A percentile compares a stretch with the other conserved stretches of the same genome.
phyloP scores from a whole-genome alignment of 352 stramenopile genomes.

The Pythium volutum region DNA sequence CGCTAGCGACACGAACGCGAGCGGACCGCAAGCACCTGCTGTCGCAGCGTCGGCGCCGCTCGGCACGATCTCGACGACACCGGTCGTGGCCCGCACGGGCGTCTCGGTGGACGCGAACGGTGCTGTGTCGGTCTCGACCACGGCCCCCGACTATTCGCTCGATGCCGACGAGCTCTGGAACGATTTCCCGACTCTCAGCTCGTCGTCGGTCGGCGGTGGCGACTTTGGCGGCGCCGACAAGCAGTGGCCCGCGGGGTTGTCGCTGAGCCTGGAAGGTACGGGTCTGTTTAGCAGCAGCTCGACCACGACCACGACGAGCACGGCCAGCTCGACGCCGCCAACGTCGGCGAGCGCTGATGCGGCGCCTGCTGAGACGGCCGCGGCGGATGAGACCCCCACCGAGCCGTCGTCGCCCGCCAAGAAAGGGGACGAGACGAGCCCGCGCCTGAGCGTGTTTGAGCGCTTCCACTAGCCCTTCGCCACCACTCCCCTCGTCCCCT shows the following conservation, averaged over 20 bases:
- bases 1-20: neutral
- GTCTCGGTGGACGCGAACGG: slow-evolving; percentile 16
- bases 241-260: slow-evolving; percentile 58
- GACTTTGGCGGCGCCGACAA: slow-evolving; percentile 33
- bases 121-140: slow-evolving; percentile 19
- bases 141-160: slow-evolving; percentile 53
- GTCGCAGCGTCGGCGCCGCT: slow-evolving; percentile 20
- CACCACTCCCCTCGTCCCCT: neutral
- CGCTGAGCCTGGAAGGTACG: slow-evolving; percentile 51
- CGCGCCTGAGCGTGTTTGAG: slow-evolving; percentile 78
- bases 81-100: slow-evolving; percentile 16
- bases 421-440: slow-evolving; percentile 60
- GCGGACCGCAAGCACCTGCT: neutral
- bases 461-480: slow-evolving; percentile 64
- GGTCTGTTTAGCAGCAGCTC: slow-evolving; percentile 21
- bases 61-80: slow-evolving; percentile 32
- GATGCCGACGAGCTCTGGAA: slow-evolving; percentile 77
- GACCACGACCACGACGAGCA: neutral
- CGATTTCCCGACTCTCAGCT: slow-evolving; percentile 53
- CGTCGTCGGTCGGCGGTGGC: slow-evolving; percentile 23
- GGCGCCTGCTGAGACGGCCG: neutral
- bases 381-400: slow-evolving; percentile 5
- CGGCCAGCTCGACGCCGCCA: neutral
- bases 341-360: neutral
- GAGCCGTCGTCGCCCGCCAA: slow-evolving; percentile 40